These are phyloP conservation scores for Fusarium papillatum DNA, from an alignment of 2,329 filamentous ascomycete species.

Conservation along the genomic window DNA sequence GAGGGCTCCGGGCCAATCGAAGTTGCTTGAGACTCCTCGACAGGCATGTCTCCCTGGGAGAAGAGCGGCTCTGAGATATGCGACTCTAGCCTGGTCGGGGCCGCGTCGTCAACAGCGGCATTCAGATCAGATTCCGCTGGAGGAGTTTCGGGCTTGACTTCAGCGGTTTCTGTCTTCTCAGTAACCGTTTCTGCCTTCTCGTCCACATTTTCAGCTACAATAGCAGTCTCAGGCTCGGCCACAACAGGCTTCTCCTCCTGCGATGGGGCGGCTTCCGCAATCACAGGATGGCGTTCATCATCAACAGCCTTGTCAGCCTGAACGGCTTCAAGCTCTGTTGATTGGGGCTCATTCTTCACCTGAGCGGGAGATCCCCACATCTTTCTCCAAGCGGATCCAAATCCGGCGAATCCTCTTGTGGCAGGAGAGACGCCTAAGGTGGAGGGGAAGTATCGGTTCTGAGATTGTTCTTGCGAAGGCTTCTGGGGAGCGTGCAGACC, in stretches of 20 bases:
- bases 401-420: slow-evolving; percentile 27
- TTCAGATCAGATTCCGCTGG: neutral
- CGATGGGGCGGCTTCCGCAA: neutral
- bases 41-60: slow-evolving; percentile 45
- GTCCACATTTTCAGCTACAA: slow-evolving; percentile 1
- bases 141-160: slow-evolving; percentile 9
- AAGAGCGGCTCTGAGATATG: slow-evolving; percentile 49
- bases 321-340: neutral
- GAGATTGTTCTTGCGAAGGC: slow-evolving; percentile 21
- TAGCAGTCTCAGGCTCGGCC: slow-evolving; percentile 5
- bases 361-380: slow-evolving; percentile 38
- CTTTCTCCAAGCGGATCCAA: slow-evolving; percentile 31
- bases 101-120: slow-evolving; percentile 4
- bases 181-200: slow-evolving; percentile 8
- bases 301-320: neutral
- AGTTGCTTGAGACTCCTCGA: slow-evolving; percentile 42
- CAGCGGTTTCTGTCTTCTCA: slow-evolving; percentile 13
- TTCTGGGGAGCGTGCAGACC: slow-evolving; percentile 13
- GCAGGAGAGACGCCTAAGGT: slow-evolving; percentile 35
- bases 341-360: neutral
- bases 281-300: neutral
- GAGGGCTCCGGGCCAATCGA: slow-evolving; percentile 36
- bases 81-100: slow-evolving; percentile 30
- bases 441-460: slow-evolving; percentile 39
- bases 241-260: neutral